These are phyloP conservation scores for Cymodocea nodosa DNA, from an alignment of 116 monocot species.

Conservation along the genomic window DNA sequence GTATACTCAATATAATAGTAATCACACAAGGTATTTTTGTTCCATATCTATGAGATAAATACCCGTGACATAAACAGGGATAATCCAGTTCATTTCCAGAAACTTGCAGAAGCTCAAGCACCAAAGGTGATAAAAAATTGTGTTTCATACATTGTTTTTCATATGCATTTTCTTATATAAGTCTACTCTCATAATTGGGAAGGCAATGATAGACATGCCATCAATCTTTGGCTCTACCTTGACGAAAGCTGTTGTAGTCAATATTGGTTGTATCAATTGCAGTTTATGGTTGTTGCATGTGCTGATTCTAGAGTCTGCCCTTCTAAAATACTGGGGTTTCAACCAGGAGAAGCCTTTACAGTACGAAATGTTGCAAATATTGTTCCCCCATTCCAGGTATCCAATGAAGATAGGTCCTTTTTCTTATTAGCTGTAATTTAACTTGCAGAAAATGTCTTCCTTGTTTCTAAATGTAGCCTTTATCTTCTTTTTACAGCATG, in stretches of 20 bases:
- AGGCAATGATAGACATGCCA: too few relatives aligned
- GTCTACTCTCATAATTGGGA: too few relatives aligned
- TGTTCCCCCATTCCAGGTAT: constrained; percentile 86
- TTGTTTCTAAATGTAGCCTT: constrained; percentile 1
- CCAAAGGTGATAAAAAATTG: constrained; percentile 55
- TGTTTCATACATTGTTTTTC: background rate
- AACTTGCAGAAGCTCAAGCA: constrained; percentile 63
- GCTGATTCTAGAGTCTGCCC: constrained; percentile 98
- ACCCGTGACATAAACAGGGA: constrained; percentile 27
- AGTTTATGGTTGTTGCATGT: constrained; percentile 97
- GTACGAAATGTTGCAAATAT: constrained; percentile 91
- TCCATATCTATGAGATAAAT: background rate
- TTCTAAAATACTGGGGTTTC: constrained; percentile 68
- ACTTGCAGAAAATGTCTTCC: too few relatives aligned
- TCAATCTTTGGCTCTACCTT: background rate
- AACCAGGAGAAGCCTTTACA: constrained; percentile 94
- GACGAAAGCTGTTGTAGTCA: background rate
- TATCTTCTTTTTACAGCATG: constrained; percentile 42
- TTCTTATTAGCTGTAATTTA: background rate
- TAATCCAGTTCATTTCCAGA: constrained; percentile 52
- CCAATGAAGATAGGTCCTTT: background rate
- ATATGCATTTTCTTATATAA: too few relatives aligned
- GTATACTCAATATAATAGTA: background rate
- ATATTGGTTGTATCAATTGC: constrained; percentile 18
- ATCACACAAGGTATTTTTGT: background rate